Conservation (phyloP, 2,329 filamentous ascomycete species). For the Onygena corvina region DNA sequence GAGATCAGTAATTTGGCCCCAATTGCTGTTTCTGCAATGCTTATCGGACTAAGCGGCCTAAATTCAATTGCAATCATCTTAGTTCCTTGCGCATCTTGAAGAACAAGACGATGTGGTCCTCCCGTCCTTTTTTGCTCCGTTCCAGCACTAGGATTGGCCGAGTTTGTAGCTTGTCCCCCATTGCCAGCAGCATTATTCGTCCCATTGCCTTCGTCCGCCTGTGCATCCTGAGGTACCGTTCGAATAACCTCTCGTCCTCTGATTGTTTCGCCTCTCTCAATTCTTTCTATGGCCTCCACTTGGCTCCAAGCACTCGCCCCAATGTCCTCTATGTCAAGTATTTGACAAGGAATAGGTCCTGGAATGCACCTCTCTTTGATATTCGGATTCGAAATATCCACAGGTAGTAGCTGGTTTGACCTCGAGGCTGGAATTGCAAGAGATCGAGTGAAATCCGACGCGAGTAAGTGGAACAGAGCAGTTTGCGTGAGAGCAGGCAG, state of each 20-base stretch:
- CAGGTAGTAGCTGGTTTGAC: constrained; percentile 44
- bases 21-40: constrained; percentile 49
- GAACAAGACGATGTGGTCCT: constrained; percentile 63
- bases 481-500: constrained; percentile 64
- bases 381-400: constrained; percentile 42
- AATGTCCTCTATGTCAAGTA: constrained; percentile 78
- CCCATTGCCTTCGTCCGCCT: constrained; percentile 15
- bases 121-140: constrained; percentile 16
- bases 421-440: constrained; percentile 29
- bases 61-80: constrained; percentile 64
- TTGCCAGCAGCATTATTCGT: constrained; percentile 13
- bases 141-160: constrained; percentile 12
- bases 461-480: constrained; percentile 65
- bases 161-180: constrained; percentile 1
- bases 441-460: constrained; percentile 59
- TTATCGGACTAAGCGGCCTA: constrained; percentile 51
- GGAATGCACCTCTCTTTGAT: constrained; percentile 46
- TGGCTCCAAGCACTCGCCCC: constrained; percentile 72
- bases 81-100: constrained; percentile 66
- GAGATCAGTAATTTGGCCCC: constrained; percentile 71
- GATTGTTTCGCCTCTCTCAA: constrained; percentile 41
- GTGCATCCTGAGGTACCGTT: constrained; percentile 46
- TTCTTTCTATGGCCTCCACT: constrained; percentile 55
- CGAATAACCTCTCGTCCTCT: constrained; percentile 70
- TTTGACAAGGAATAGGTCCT: constrained; percentile 60